These are phyloP conservation scores for Penstemon barbatus DNA, from an alignment of 257 asterid species.

Conservation along the genomic window DNA sequence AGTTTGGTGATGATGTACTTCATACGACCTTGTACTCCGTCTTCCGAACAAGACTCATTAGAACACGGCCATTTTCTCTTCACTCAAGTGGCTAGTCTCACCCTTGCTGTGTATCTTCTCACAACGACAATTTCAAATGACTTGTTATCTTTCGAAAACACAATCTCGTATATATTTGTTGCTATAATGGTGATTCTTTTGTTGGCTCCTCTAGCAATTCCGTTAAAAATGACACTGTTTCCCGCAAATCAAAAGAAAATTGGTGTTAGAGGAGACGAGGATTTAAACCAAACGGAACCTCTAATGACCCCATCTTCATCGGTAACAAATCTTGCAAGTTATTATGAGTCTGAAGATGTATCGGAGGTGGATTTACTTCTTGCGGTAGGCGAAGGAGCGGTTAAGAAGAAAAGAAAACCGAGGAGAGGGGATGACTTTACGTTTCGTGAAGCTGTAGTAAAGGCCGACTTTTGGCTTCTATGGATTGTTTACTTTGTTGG, in stretches of 20 bases:
- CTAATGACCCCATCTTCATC: slow-evolving; percentile 67
- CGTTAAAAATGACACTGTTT: slow-evolving; percentile 82
- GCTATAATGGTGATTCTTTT: slow-evolving; percentile 72
- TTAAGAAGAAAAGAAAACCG: slow-evolving; percentile 77
- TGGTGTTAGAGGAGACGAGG: not conserved
- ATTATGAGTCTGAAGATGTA: slow-evolving; percentile 65
- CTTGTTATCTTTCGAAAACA: slow-evolving; percentile 41
- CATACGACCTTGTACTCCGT: slow-evolving; percentile 80
- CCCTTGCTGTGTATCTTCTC: slow-evolving; percentile 76
- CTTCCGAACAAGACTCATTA: slow-evolving; percentile 69
- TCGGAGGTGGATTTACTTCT: slow-evolving; percentile 73
- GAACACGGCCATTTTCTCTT: slow-evolving; percentile 81
- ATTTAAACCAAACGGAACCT: slow-evolving; percentile 39
- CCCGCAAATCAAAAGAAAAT: slow-evolving; percentile 42
- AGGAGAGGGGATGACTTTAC: slow-evolving; percentile 92
- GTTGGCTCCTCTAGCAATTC: slow-evolving; percentile 90
- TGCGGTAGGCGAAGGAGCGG: slow-evolving; percentile 97
- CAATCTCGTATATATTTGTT: slow-evolving; percentile 47
- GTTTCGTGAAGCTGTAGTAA: slow-evolving; percentile 81
- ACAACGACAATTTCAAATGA: slow-evolving; percentile 61
- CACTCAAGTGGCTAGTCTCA: slow-evolving; percentile 73
- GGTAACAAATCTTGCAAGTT: slow-evolving; percentile 67
- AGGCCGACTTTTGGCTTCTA: slow-evolving; percentile 97
- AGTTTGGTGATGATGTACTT: slow-evolving; percentile 81
- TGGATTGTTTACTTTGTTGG: slow-evolving; percentile 84